Conservation (phyloP, 1,284 basidiomycete species). For the Ceratobasidium sp. region DNA sequence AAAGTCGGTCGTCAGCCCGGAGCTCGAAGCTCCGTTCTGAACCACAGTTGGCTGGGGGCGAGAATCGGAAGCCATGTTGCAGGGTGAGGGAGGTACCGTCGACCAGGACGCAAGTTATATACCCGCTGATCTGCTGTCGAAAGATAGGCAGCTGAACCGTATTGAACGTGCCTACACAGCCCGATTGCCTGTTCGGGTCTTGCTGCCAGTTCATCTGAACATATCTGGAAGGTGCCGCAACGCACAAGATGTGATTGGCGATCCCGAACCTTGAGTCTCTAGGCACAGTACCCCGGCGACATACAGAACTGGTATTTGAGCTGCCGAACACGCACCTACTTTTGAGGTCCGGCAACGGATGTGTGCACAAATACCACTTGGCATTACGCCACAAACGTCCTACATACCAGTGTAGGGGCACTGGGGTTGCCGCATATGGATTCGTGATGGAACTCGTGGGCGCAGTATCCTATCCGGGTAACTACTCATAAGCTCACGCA, state of each 20-base stretch:
- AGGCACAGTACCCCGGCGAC: too few relatives aligned
- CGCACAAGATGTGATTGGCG: not conserved
- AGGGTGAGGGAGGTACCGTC: not conserved
- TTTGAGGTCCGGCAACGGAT: too few relatives aligned
- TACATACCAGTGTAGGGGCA: too few relatives aligned
- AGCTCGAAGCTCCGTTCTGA: not conserved
- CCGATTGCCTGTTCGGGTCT: not conserved
- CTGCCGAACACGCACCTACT: too few relatives aligned
- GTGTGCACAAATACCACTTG: too few relatives aligned
- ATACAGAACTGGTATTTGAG: too few relatives aligned
- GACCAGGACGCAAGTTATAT: not conserved
- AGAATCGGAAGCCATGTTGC: not conserved
- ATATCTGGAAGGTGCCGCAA: not conserved
- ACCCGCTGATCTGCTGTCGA: not conserved
- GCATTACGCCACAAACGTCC: too few relatives aligned
- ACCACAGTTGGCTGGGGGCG: slow-evolving; percentile 21
- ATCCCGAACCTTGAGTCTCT: too few relatives aligned
- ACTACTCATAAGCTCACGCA: not conserved
- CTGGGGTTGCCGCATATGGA: not conserved
- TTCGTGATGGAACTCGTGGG: not conserved
- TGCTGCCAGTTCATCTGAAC: not conserved
- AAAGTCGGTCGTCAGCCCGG: not conserved
- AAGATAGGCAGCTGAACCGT: not conserved
- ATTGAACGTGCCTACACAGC: not conserved
- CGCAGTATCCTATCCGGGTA: not conserved